Conservation (phyloP, 108 stramenopile species). For the Fistulifera solaris region DNA sequence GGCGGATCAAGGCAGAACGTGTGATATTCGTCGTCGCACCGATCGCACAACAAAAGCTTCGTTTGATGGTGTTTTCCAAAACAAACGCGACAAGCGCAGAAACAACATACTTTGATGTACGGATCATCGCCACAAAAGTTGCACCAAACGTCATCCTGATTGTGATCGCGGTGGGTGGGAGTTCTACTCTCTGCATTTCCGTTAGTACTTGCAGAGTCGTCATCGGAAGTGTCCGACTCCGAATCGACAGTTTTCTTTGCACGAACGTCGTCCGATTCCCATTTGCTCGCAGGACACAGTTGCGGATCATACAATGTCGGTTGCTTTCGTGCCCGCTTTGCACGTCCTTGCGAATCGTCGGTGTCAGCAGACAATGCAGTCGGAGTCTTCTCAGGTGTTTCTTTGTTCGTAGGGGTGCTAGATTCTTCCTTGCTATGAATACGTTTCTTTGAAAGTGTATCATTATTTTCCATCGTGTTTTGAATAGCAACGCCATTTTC, state of each 20-base stretch:
- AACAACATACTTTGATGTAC: slow-evolving; percentile 59
- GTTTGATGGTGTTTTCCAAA: slow-evolving; percentile 70
- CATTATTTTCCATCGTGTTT: no score
- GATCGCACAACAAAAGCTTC: slow-evolving; percentile 25
- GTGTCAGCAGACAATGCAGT: neutral
- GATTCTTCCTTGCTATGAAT: slow-evolving; percentile 4
- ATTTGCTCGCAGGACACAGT: slow-evolving; percentile 30
- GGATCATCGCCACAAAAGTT: slow-evolving; percentile 58
- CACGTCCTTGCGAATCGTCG: slow-evolving; percentile 3
- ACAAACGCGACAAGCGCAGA: slow-evolving; percentile 77
- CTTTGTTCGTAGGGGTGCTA: neutral
- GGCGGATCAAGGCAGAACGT: slow-evolving; percentile 33
- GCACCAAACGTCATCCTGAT: slow-evolving; percentile 15
- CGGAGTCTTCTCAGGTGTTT: neutral
- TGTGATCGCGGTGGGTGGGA: neutral
- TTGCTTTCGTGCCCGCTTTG: slow-evolving; percentile 20
- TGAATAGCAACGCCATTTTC: no score
- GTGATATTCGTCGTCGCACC: slow-evolving; percentile 47
- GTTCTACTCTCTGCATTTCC: neutral
- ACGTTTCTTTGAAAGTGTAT: no score
- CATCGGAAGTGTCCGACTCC: neutral
- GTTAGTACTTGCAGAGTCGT: neutral
- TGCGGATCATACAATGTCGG: slow-evolving; percentile 46
- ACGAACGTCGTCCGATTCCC: slow-evolving; percentile 38
- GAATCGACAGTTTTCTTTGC: neutral